phyloP scores from a whole-genome alignment of 768 basidiomycete species.

The Naematelia encephala region DNA sequence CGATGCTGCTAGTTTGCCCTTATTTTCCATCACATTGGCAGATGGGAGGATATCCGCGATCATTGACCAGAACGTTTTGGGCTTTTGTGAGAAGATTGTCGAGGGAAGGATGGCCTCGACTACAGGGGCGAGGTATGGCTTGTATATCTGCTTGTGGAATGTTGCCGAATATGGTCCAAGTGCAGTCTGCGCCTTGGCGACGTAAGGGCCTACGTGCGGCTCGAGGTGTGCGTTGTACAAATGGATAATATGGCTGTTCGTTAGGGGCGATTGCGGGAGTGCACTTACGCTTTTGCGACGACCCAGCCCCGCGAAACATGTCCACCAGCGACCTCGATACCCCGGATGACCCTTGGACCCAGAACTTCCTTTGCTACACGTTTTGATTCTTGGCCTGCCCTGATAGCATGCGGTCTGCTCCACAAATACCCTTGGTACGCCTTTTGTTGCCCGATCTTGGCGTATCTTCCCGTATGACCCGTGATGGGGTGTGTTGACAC shows the following conservation, averaged over 20 bases:
- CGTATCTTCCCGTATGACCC: conserved; percentile 21
- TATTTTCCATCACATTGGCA: conserved; percentile 24
- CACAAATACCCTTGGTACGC: conserved; percentile 25
- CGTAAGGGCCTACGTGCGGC: conserved; percentile 38
- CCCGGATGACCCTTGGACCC: conserved; percentile 24
- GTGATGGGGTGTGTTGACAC: conserved; percentile 35
- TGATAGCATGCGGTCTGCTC: conserved; percentile 27
- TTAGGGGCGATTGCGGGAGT: conserved; percentile 2
- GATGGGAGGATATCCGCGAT: conserved; percentile 39
- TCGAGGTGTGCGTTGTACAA: conserved; percentile 36
- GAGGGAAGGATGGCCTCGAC: conserved; percentile 27
- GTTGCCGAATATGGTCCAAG: conserved; percentile 25
- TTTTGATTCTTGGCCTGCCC: conserved; percentile 19
- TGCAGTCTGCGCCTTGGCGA: conserved; percentile 13
- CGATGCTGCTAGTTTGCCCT: not conserved
- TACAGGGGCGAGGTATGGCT: conserved; percentile 34
- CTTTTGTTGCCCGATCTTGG: conserved; percentile 17
- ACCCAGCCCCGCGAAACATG: conserved; percentile 4
- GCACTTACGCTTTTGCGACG: conserved; percentile 23
- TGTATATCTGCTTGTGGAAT: conserved; percentile 30
- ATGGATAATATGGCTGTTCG: conserved; percentile 18
- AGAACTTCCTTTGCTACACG: conserved; percentile 27
- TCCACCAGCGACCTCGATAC: not conserved
- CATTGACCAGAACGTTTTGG: conserved; percentile 35
- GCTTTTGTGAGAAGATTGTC: conserved; percentile 10